A percentile compares a stretch with the other conserved stretches of the same genome.
Evolutionary conservation across 2,329 filamentous ascomycete genomes (phyloP).

Genomic region (Parastagonospora avenae): DNA sequence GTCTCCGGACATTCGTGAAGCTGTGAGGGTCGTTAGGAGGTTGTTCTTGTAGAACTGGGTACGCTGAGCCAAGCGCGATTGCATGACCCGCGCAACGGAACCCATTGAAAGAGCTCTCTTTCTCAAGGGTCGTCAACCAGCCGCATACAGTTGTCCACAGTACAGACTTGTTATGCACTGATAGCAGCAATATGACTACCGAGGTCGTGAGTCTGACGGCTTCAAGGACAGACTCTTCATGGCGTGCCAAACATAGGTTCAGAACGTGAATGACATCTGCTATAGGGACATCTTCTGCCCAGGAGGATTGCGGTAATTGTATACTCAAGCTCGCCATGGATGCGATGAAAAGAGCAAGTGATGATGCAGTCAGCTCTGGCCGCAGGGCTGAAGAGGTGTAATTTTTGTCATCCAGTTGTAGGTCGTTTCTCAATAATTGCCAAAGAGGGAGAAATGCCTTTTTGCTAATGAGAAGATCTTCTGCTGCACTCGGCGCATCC

Average conservation of each 20-base stretch:
- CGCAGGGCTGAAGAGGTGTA: conserved; percentile 56
- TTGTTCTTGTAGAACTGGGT: conserved; percentile 21
- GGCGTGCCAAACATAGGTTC: conserved; percentile 41
- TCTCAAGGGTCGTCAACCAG: conserved; percentile 40
- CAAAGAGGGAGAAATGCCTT: conserved; percentile 33
- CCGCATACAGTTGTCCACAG: conserved; percentile 23
- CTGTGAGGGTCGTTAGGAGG: background rate
- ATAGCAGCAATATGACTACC: conserved; percentile 25
- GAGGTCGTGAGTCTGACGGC: conserved; percentile 32
- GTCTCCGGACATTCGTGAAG: conserved; percentile 16
- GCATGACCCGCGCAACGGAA: conserved; percentile 50
- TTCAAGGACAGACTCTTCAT: conserved; percentile 41
- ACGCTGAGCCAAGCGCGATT: conserved; percentile 51
- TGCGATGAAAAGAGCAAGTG: conserved; percentile 61
- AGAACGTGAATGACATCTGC: conserved; percentile 28
- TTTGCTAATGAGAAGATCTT: background rate
- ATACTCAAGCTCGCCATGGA: conserved; percentile 27
- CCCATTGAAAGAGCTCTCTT: conserved; percentile 48
- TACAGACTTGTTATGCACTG: conserved; percentile 6
- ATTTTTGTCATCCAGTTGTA: conserved; percentile 46
- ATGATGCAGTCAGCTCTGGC: conserved; percentile 69
- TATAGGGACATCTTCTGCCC: conserved; percentile 14
- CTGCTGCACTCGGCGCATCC: background rate
- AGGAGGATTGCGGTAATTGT: conserved; percentile 2
- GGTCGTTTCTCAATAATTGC: conserved; percentile 34